A percentile compares a stretch with the other conserved stretches of the same genome.
Conservation (phyloP, 352 stramenopile genomes). For the Phytopythium litorale region DNA sequence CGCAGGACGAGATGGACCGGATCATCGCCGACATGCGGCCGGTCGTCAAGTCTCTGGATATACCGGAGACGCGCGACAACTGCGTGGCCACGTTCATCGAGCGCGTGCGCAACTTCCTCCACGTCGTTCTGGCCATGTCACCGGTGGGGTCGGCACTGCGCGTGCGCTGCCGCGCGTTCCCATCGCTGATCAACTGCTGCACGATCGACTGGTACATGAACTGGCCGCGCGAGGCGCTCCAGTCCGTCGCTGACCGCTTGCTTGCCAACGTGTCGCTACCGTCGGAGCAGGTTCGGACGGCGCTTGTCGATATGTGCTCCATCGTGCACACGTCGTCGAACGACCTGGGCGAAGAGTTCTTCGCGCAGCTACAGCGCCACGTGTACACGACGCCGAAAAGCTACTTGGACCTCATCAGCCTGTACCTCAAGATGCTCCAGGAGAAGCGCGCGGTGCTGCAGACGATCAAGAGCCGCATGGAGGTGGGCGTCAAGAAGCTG, state of each 20-base stretch:
- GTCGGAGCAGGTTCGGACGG: constrained; percentile 58
- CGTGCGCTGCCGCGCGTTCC: constrained; percentile 92
- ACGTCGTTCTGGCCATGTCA: constrained; percentile 95
- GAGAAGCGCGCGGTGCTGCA: constrained; percentile 82
- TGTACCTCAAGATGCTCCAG: constrained; percentile 92
- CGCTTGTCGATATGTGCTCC: constrained; percentile 90
- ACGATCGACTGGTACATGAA: constrained; percentile 97
- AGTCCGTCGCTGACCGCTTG: constrained; percentile 88
- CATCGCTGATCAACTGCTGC: constrained; percentile 95
- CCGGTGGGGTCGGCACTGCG: constrained; percentile 91
- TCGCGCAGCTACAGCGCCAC: constrained; percentile 83
- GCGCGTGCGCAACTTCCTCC: constrained; percentile 90
- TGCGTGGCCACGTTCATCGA: constrained; percentile 89
- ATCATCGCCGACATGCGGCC: constrained; percentile 92
- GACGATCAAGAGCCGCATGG: constrained; percentile 86
- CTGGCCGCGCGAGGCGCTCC: constrained; percentile 90
- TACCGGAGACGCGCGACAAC: constrained; percentile 91
- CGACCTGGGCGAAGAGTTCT: constrained; percentile 85
- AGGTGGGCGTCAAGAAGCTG: constrained; percentile 91
- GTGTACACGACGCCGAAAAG: constrained; percentile 97
- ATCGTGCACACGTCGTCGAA: constrained; percentile 92
- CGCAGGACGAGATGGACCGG: constrained; percentile 91
- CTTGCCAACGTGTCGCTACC: constrained; percentile 80
- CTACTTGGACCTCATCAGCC: constrained; percentile 95
- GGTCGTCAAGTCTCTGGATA: constrained; percentile 81